A percentile compares a stretch with the other conserved stretches of the same genome.
These are phyloP conservation scores for Aspergillus steynii DNA, from an alignment of 495 filamentous ascomycete genomes.

Conservation along the genomic window DNA sequence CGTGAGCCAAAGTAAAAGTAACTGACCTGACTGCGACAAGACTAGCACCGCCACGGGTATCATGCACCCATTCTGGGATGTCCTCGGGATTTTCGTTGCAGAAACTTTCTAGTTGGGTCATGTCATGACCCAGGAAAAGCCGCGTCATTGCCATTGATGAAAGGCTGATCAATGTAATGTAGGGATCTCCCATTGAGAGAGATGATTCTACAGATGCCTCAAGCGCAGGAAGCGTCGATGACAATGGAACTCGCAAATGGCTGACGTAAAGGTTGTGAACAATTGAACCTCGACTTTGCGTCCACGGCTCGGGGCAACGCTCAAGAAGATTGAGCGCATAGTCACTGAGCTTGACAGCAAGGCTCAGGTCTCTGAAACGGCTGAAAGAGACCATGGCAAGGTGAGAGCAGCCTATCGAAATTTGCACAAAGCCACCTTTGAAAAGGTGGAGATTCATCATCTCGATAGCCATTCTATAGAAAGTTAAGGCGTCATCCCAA, in stretches of 20 bases:
- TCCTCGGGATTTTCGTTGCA: conserved; percentile 75
- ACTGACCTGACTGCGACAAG: conserved; percentile 59
- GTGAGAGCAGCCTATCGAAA: conserved; percentile 74
- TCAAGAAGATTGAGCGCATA: conserved; percentile 67
- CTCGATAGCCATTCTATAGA: conserved; percentile 72
- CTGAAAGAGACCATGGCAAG: conserved; percentile 70
- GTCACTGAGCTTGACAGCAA: conserved; percentile 64
- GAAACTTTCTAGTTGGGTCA: conserved; percentile 72
- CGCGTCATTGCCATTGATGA: conserved; percentile 69
- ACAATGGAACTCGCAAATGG: conserved; percentile 66
- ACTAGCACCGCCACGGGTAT: conserved; percentile 77
- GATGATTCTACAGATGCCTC: conserved; percentile 72
- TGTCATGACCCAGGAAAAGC: conserved; percentile 73
- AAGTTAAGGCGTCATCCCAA: conserved; percentile 74
- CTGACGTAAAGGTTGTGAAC: conserved; percentile 72
- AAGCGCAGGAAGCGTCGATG: conserved; percentile 58
- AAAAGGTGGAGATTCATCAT: conserved; percentile 70
- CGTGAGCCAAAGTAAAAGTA: not conserved
- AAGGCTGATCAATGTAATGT: conserved; percentile 71
- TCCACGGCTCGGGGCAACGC: conserved; percentile 65
- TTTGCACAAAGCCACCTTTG: conserved; percentile 66
- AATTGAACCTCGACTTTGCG: conserved; percentile 68
- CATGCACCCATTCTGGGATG: conserved; percentile 68
- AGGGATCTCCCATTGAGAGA: conserved; percentile 69
- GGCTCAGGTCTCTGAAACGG: conserved; percentile 70